These are phyloP conservation scores for Alternaria burnsii DNA, from an alignment of 2,329 filamentous ascomycete genomes.

Conservation along the genomic window DNA sequence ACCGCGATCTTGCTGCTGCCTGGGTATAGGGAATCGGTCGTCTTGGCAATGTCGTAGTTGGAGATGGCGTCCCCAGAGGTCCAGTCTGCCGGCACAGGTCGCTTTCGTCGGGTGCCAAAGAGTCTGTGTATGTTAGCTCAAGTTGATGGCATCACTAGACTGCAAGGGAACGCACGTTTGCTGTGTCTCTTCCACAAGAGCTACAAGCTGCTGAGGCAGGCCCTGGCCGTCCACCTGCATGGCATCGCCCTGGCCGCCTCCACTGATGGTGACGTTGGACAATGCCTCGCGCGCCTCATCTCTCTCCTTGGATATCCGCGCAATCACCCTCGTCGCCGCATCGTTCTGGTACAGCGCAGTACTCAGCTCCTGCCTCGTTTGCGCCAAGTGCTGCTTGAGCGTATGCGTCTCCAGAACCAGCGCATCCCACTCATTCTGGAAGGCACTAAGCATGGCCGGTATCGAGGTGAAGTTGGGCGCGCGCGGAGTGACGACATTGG, in stretches of 20 bases:
- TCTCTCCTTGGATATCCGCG: conserved; percentile 85
- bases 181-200: conserved; percentile 81
- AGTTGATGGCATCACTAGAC: too few species aligned
- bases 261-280: conserved; percentile 80
- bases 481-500: conserved; percentile 84
- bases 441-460: conserved; percentile 89
- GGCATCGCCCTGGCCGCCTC: conserved; percentile 69
- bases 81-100: conserved; percentile 85
- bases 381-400: conserved; percentile 84
- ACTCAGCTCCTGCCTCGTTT: conserved; percentile 91
- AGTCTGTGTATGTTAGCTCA: conserved; percentile 64
- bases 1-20: conserved; percentile 67
- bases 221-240: conserved; percentile 91
- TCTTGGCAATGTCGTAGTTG: conserved; percentile 62
- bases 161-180: conserved; percentile 66
- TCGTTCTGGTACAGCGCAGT: conserved; percentile 97
- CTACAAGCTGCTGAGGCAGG: conserved; percentile 74
- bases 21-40: conserved; percentile 67
- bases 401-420: conserved; percentile 91
- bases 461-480: conserved; percentile 96
- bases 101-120: conserved; percentile 88
- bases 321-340: conserved; percentile 94
- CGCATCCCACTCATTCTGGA: conserved; percentile 99
- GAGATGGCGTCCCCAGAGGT: conserved; percentile 76
- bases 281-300: conserved; percentile 92